Base-by-base conservation (phyloP, 345 rosid species). In the Kandelia obovata region DNA sequence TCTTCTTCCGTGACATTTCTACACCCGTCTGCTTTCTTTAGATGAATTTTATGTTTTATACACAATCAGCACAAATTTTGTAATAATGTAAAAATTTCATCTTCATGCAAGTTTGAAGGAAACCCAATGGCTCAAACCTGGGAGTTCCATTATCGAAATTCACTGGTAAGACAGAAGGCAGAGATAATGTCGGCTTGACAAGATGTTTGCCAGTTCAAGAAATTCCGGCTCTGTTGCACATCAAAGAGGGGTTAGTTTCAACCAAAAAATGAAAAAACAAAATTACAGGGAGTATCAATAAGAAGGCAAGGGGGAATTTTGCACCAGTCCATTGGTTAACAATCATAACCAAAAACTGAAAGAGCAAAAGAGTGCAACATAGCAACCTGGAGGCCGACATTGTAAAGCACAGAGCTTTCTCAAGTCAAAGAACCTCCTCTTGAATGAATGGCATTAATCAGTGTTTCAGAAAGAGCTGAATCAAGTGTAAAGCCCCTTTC, bases 401-500 rank as follows among this genome's bases (percentile, higher is more conserved):
- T 13, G 56, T 16, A 66, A n/a, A 51, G 55, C 6, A 81, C 67
- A 17, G 53, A 76, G 77, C 80, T 71, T 74, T 69, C 66, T 76
- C 76, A 76, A 9, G 61, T 80, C 63, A 47, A 69, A 63, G 71
- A 70, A 61, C 65, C 60, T 60, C 70, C 82, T 57, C 53, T 47
- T 64, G 80, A 80, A 68, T 73, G 78, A 47, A 78, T 79, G 56
- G 89, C 88, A 53, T 80, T 78, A 58, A 92, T 78, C 56, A 92
- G 89, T 27, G 76, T 78, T 62, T 84, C 96, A 31, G 98, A 89
- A 71, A 84, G 72, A 73, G 84, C 74, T 78, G 81, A 85, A 73
- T 95, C 97, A 71, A 95, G 98, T 37, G 97, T 89, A 75, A 88
- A 89, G 64, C 99, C 98, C 77, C 81, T 90, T 78, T 95, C 96